Conservation (phyloP, 2,329 filamentous ascomycete species). For the Trichophaea hybrida region DNA sequence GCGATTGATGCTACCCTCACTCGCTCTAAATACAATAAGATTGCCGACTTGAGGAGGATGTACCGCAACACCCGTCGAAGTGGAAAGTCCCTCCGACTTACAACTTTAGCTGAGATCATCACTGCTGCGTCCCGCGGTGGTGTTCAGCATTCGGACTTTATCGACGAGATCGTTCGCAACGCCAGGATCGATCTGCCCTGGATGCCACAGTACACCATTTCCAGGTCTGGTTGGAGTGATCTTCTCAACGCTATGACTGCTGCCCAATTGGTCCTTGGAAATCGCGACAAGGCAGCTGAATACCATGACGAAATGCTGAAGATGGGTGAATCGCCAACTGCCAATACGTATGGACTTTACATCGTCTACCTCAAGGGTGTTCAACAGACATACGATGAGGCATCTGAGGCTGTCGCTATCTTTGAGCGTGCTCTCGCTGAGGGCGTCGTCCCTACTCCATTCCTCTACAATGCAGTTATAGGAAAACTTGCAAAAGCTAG, state of each 20-base stretch:
- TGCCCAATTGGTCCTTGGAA: constrained; percentile 69
- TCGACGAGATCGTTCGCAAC: constrained; percentile 76
- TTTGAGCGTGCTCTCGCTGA: constrained; percentile 88
- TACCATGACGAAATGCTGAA: constrained; percentile 84
- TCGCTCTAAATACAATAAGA: constrained; percentile 41
- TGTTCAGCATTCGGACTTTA: constrained; percentile 52
- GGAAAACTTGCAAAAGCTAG: constrained; percentile 96
- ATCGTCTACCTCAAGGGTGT: constrained; percentile 98
- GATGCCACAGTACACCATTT: constrained; percentile 66
- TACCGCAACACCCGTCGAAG: constrained; percentile 88
- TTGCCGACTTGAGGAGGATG: constrained; percentile 55
- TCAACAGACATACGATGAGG: constrained; percentile 94
- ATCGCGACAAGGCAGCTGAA: constrained; percentile 64
- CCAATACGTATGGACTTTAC: constrained; percentile 95
- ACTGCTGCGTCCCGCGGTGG: constrained; percentile 73
- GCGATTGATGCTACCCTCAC: constrained; percentile 83
- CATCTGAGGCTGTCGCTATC: constrained; percentile 90
- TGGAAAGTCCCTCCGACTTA: constrained; percentile 84
- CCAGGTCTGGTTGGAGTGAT: constrained; percentile 79
- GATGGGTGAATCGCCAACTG: constrained; percentile 81
- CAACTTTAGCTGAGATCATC: constrained; percentile 93
- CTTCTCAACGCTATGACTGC: constrained; percentile 90
- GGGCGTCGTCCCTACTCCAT: constrained; percentile 88
- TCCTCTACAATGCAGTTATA: constrained; percentile 95
- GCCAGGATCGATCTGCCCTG: constrained; percentile 79